These are phyloP conservation scores for Stephanodiscus triporus DNA, from an alignment of 108 stramenopile species.

Conservation along the genomic window DNA sequence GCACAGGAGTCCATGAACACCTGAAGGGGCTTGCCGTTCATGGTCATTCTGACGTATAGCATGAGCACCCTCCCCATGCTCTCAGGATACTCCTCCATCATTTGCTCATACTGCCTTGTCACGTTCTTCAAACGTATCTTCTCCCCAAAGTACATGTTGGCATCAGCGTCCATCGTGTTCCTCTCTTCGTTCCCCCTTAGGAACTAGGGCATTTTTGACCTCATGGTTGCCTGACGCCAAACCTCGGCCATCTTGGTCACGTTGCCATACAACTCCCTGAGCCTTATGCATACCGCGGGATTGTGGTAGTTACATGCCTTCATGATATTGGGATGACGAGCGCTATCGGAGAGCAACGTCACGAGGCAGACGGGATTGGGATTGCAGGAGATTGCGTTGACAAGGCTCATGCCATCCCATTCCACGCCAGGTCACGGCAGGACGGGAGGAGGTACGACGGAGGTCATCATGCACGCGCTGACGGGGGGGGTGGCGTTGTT, in stretches of 20 bases:
- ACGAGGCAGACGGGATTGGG: constrained; percentile 78
- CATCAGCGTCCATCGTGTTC: constrained; percentile 85
- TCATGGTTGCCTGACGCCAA: constrained; percentile 75
- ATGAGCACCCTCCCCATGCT: constrained; percentile 91
- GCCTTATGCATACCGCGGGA: constrained; percentile 58
- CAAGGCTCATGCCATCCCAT: constrained; percentile 79
- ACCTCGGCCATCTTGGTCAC: constrained; percentile 45
- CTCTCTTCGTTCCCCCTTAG: constrained; percentile 42
- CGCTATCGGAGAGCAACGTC: constrained; percentile 46
- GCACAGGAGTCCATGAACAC: constrained; percentile 97
- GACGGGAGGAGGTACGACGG: constrained; percentile 22
- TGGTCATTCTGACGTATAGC: constrained; percentile 93
- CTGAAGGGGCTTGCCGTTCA: constrained; percentile 81
- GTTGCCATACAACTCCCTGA: constrained; percentile 32
- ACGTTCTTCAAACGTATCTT: constrained; percentile 66
- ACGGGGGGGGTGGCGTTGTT: no score
- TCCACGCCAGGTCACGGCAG: no score
- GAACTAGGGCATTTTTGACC: constrained; percentile 59
- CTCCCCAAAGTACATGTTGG: constrained; percentile 79
- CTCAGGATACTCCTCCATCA: constrained; percentile 97
- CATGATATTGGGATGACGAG: constrained; percentile 60
- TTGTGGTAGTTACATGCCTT: constrained; percentile 88
- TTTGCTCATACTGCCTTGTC: constrained; percentile 74
- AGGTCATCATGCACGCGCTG: no score
- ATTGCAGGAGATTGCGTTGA: constrained; percentile 75